phyloP scores from a whole-genome alignment of 2,329 filamentous ascomycete species.

The Diaporthe citriasiana region DNA sequence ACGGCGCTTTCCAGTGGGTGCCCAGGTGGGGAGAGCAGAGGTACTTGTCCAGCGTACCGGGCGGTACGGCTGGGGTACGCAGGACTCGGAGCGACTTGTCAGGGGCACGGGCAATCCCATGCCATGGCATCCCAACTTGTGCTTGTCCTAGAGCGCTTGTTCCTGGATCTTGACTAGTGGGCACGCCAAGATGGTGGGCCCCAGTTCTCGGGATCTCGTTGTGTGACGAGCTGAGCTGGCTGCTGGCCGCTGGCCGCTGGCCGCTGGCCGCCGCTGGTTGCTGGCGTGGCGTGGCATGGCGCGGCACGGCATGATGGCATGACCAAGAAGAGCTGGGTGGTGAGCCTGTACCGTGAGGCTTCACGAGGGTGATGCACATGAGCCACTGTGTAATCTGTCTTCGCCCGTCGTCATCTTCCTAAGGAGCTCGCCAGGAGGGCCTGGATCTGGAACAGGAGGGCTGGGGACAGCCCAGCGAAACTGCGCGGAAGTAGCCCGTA shows the following conservation, averaged over 20 bases:
- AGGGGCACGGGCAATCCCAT: slow-evolving; percentile 30
- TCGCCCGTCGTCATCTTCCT: slow-evolving; percentile 19
- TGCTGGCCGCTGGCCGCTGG: not conserved
- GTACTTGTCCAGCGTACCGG: slow-evolving; percentile 15
- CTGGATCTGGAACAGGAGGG: slow-evolving; percentile 27
- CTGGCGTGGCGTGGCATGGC: slow-evolving; percentile 30
- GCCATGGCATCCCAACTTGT: slow-evolving; percentile 26
- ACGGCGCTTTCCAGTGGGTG: slow-evolving; percentile 25
- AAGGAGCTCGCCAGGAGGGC: slow-evolving; percentile 20
- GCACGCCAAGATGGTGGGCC: slow-evolving; percentile 32
- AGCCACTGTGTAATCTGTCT: slow-evolving; percentile 20
- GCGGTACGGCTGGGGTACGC: slow-evolving; percentile 25
- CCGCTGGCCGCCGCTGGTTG: slow-evolving; percentile 21
- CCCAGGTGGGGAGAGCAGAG: not conserved
- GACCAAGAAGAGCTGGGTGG: slow-evolving; percentile 1
- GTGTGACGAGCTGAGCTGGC: slow-evolving; percentile 32
- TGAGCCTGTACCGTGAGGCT: not conserved
- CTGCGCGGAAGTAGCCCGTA: slow-evolving; percentile 32
- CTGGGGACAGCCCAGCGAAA: slow-evolving; percentile 9
- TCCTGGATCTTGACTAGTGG: slow-evolving; percentile 34
- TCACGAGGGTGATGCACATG: slow-evolving; percentile 10
- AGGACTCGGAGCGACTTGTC: slow-evolving; percentile 29
- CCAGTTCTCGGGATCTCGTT: slow-evolving; percentile 29
- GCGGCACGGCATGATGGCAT: slow-evolving; percentile 30
- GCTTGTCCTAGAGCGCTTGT: slow-evolving; percentile 26